Evolutionary conservation across 2,329 filamentous ascomycete genomes (phyloP).

Genomic region (Microascus cirrosus): DNA sequence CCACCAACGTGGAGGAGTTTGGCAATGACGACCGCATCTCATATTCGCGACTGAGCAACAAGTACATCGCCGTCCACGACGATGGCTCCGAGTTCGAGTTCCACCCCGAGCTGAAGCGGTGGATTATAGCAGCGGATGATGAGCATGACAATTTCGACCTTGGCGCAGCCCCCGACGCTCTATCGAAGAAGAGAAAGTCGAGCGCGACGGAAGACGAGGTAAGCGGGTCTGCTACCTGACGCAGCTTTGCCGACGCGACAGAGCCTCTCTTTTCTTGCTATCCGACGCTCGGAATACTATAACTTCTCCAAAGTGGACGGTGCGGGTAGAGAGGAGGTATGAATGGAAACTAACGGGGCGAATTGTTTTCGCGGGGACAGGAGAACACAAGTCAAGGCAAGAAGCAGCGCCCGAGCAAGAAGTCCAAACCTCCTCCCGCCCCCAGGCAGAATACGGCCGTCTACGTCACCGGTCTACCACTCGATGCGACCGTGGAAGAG

Average conservation of each 20-base stretch:
- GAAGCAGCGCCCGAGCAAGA: conserved; percentile 27
- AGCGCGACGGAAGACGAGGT: conserved; percentile 28
- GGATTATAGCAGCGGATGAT: conserved; percentile 51
- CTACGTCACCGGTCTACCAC: conserved; percentile 80
- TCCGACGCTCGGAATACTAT: neutral
- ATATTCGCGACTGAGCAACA: conserved; percentile 72
- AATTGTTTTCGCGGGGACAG: neutral
- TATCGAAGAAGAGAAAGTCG: conserved; percentile 30
- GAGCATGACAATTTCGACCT: conserved; percentile 14
- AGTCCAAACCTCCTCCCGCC: conserved; percentile 34
- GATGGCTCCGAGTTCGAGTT: conserved; percentile 81
- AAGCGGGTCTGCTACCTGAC: conserved; percentile 16
- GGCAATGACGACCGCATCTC: conserved; percentile 72
- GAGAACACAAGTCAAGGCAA: neutral
- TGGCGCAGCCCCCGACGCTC: conserved; percentile 11
- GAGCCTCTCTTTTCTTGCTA: neutral
- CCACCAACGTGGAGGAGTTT: conserved; percentile 56
- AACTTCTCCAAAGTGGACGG: neutral
- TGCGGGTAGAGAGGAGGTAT: neutral
- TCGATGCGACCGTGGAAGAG: conserved; percentile 68
- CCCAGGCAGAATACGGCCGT: conserved; percentile 73
- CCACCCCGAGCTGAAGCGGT: conserved; percentile 58
- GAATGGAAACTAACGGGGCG: conserved; percentile 3
- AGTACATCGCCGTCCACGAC: conserved; percentile 74
- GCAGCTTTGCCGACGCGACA: conserved; percentile 1